Evolutionary conservation across 768 basidiomycete genomes (phyloP), one percentile per base, ranked within the genome.

Genomic region (Amanita inopinata): DNA sequence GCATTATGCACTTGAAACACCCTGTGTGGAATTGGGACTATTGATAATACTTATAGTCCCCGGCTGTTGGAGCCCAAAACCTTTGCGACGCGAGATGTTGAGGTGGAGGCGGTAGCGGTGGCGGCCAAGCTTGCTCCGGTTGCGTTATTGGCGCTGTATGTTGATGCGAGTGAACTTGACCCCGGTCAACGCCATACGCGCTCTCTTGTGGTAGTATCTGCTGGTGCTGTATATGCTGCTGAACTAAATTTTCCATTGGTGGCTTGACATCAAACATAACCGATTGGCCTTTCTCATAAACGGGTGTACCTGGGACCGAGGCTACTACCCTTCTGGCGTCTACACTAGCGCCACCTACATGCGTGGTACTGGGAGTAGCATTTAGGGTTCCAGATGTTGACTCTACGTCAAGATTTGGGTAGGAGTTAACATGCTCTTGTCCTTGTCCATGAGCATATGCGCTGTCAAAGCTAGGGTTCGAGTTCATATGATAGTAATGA

Each of bases 191-290:
- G 18, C 43, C 46, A 27, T 49, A 53, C 33, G 44, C 42, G 3
- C 52, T 51, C 22, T 55, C 53, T 18, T 53, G 51, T 15, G 51
- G 49, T 6, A 45, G 43, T 20, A 51, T 24, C 6, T 52, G 56
- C 25, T 53, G 51, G n/a, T 49, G 48, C 23, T 44, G 27, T 3
- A 44, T 36, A 8, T 44, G 43, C 18, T 34, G 14, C 18, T 44
- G 43, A n/a, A 36, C 18, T 1, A 45, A 30, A 11, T 43, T 46
- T n/a, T 59, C 59, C 50, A 57, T 40, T n/a, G 49, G 12, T 7
- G 56, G 43, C 46, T 62, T 63, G 35, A 55, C 38, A 12, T 62
- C 59, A 40, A 58, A 65, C 46, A 59, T 48, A 35, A 48, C 38
- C 17, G 36, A 38, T 24, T 50, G 50, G 27, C 35, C 15, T 46